Base-by-base conservation (phyloP, 2,329 filamentous ascomycete genomes). In the Cladophialophora bantiana region DNA sequence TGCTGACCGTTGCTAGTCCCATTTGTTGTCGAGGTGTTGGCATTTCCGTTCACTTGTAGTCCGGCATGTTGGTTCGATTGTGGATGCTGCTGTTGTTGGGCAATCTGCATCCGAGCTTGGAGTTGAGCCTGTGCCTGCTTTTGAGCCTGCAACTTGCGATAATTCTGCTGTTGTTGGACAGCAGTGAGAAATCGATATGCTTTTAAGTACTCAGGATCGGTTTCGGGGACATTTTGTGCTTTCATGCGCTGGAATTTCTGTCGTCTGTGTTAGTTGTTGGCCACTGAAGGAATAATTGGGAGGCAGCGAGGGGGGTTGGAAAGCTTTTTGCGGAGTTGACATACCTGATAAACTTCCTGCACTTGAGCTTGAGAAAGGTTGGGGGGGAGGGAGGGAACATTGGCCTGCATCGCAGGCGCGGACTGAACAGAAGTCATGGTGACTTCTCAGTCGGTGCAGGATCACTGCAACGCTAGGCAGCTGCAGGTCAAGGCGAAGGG, bases 191-290 rank as follows among this genome's bases (percentile, higher is more conserved):
- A 88, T 68, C 90, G 88, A 62, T 92, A 89, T 36, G 89, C 87
- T 80, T 95, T 96, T 74, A 94, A 85, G 75, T 90, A 94, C 77
- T 98, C 94, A 54, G 94, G 94, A 75, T 98, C 93, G 64, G 86
- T 90, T 64, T 89, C 85, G 48, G 92, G 88, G 31, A 96, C 90
- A 72, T 94, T 94, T 74, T 90, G 86, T 64, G 91, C 87, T 80
- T 94, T 95, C 91, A 98, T 93, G 78, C 92, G 88, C 76, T 91
- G 90, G 72, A 91, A 95, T 85, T 92, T 93, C 94, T 97, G 74
- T 58, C 42, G 62, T 40, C 57, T 55, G 9, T 67, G 78, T 84
- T 75, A 85, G 81, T 68, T 35, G 31, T 26, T 18, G 35, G 42
- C 45, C 20, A 57, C 57, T 32, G 36, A 54, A 54, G 64, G 4